Percentiles rank a stretch among this genome's conserved stretches.
Evolutionary conservation across 495 filamentous ascomycete species (phyloP).

Genomic region (Choiromyces venosus): DNA sequence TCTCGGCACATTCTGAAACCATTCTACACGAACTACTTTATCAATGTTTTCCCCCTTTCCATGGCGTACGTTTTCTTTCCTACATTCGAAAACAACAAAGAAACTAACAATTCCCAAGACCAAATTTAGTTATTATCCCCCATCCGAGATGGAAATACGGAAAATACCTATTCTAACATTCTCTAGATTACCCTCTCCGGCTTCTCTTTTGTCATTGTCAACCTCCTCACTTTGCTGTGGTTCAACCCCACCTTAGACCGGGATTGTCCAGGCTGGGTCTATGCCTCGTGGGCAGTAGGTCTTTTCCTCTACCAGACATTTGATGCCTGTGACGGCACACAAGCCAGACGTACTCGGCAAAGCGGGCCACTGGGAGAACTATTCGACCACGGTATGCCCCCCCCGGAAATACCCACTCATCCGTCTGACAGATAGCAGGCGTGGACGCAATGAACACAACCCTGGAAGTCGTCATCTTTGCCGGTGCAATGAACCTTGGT

Average conservation of each 20-base stretch:
- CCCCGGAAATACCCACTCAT: slow-evolving; percentile 15
- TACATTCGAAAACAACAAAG: slow-evolving; percentile 13
- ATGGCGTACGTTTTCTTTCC: slow-evolving; percentile 66
- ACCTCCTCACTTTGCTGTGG: slow-evolving; percentile 89
- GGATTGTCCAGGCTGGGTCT: slow-evolving; percentile 92
- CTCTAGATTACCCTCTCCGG: slow-evolving; percentile 78
- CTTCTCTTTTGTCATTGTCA: slow-evolving; percentile 84
- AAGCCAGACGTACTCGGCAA: slow-evolving; percentile 87
- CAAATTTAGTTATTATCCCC: slow-evolving; percentile 47
- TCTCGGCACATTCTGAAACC: slow-evolving; percentile 92
- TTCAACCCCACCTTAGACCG: slow-evolving; percentile 92
- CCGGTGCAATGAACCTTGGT: slow-evolving; percentile 82
- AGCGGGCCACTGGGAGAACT: slow-evolving; percentile 92
- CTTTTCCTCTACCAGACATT: slow-evolving; percentile 97
- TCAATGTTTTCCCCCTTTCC: slow-evolving; percentile 85
- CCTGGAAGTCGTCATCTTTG: slow-evolving; percentile 89
- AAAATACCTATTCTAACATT: slow-evolving; percentile 12
- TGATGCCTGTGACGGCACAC: slow-evolving; percentile 90
- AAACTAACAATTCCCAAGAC: slow-evolving; percentile 31
- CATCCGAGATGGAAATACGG: not conserved
- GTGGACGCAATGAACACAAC: slow-evolving; percentile 94
- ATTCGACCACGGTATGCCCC: slow-evolving; percentile 78
- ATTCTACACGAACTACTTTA: slow-evolving; percentile 92
- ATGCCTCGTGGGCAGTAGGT: slow-evolving; percentile 80
- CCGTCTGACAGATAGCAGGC: slow-evolving; percentile 44